phyloP scores from a whole-genome alignment of 1,139 yeast species.

The Entelexis sorbosivorans region DNA sequence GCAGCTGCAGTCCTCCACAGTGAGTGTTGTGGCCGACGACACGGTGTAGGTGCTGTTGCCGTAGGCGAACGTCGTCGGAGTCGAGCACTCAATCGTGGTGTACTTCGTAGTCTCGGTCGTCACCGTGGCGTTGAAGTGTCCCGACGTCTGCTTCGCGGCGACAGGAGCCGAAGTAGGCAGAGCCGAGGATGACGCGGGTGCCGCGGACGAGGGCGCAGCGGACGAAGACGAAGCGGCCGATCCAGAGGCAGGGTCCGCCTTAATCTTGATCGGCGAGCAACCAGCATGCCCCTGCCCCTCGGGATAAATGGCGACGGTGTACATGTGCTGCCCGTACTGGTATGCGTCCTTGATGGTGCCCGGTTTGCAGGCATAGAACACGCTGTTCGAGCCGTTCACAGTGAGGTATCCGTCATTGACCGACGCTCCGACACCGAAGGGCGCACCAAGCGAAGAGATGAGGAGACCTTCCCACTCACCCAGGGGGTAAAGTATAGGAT shows the following conservation, averaged over 20 bases:
- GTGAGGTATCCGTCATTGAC: slow-evolving; percentile 10
- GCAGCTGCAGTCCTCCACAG: slow-evolving; percentile 41
- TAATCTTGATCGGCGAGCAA: slow-evolving; percentile 44
- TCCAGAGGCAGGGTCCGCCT: neutral
- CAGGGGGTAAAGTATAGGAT: neutral
- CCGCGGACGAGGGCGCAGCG: neutral
- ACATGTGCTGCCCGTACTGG: slow-evolving; percentile 6
- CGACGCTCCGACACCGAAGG: neutral
- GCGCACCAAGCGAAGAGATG: neutral
- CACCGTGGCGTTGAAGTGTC: neutral
- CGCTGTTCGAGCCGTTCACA: slow-evolving; percentile 16
- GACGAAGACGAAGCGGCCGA: neutral
- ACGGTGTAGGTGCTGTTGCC: slow-evolving; percentile 31
- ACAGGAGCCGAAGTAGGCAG: too few species aligned
- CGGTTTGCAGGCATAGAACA: slow-evolving; percentile 16
- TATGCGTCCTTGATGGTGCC: slow-evolving; percentile 13
- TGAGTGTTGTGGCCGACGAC: slow-evolving; percentile 34
- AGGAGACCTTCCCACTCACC: neutral
- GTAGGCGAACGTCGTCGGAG: slow-evolving; percentile 6
- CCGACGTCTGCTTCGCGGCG: neutral
- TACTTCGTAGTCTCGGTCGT: slow-evolving; percentile 3
- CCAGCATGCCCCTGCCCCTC: slow-evolving; percentile 32
- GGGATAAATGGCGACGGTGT: slow-evolving; percentile 25
- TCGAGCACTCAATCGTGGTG: slow-evolving; percentile 4
- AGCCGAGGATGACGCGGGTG: neutral